Base-by-base conservation (phyloP, 768 basidiomycete genomes). In the Termitomyces sp. region DNA sequence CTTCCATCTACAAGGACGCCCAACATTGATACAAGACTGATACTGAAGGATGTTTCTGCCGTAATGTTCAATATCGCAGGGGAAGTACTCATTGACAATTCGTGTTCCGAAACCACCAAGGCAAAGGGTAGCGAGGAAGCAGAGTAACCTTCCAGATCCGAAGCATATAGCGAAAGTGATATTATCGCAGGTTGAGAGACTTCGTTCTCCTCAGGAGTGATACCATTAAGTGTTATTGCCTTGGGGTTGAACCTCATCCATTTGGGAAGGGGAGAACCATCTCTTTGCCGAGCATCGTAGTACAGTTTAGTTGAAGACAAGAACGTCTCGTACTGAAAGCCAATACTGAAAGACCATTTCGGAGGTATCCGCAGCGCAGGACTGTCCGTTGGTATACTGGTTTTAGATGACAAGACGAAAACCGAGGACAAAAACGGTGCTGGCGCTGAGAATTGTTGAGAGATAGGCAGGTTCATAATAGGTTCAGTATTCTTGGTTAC, bases 341-440 rank as follows among this genome's bases (percentile, higher is more conserved):
- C 95, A 58, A 98, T 81, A 66, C 91, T 93, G 74, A 96, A 98
- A 0, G 91, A 91, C 93, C 94, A 96, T 47, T 75, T 71, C 7
- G 83, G 83, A 1, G 93, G 93, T 11, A 96, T 82, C 53, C 93
- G 78, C 57, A 97, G 68, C 51, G 80, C 75, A 56, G 87, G 86
- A 51, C 72, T 75, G 48, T 70, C 65, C 16, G 76, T 77, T 31
- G 69, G 66, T 33, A 92, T 73, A 15, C 86, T 82, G 22, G 89
- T 88, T 46, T 77, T 75, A 2, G 78, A 71, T n/a, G 82, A 75
- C 42, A 92, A 72, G 57, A 84, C 70, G 65, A 84, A 93, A 37
- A 91, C 88, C 6, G 93, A 94, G 4, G 90, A 89, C 54, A 95
- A 74, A 41, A 84, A 85, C 34, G 77, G 78, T 64, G 86, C 91